Evolutionary conservation across 805 yeast genomes (phyloP).

Genomic region (Yarrowia osloensis): DNA sequence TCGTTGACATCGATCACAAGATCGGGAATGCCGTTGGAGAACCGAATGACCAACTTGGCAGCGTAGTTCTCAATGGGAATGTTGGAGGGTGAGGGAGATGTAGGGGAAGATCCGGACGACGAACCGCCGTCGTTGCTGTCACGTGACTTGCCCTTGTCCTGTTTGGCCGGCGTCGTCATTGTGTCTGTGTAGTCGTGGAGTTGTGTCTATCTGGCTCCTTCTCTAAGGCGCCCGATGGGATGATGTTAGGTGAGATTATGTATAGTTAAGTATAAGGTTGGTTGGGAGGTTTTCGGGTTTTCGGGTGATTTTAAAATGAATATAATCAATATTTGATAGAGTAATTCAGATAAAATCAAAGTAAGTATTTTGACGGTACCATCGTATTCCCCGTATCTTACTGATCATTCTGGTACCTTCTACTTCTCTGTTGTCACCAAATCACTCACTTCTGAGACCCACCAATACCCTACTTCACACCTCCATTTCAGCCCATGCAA

Average conservation of each 20-base stretch:
- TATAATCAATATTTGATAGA: too few species aligned
- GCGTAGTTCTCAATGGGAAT: not conserved
- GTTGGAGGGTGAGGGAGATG: not conserved
- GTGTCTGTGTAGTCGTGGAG: not conserved
- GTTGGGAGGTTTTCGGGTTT: too few species aligned
- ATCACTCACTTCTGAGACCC: not conserved
- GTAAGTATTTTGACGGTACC: too few species aligned
- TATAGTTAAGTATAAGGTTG: not conserved
- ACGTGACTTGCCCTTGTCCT: conserved; percentile 9
- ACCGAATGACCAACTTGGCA: conserved; percentile 45
- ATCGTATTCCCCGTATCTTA: not conserved
- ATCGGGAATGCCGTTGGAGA: conserved; percentile 52
- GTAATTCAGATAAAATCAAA: too few species aligned
- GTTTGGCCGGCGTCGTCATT: not conserved
- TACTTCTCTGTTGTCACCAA: not conserved
- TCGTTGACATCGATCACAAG: conserved; percentile 44
- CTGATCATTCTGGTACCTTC: not conserved
- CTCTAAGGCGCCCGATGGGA: not conserved
- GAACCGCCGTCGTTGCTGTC: conserved; percentile 1
- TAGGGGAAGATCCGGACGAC: not conserved
- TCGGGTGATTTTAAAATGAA: too few species aligned
- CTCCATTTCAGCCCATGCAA: not conserved
- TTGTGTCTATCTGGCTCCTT: too few species aligned
- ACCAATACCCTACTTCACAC: too few species aligned
- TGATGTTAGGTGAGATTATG: not conserved